Evolutionary conservation across 225 moss, liverwort and hornwort genomes (phyloP).

Genomic region (Pleurozium schreberi): DNA sequence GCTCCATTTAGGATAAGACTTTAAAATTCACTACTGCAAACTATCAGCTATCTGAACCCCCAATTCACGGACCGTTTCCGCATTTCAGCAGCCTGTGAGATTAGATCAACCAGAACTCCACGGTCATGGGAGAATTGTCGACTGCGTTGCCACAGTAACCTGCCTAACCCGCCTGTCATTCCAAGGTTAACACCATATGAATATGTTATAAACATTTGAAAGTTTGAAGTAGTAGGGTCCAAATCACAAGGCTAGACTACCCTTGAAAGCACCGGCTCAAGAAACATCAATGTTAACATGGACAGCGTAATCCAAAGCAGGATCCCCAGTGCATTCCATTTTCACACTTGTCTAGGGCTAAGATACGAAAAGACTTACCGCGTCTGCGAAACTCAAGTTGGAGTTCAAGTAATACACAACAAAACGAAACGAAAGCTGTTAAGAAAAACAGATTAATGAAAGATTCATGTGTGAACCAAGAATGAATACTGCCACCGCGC

Average conservation of each 20-base stretch:
- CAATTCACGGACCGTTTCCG: neutral
- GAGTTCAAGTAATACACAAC: neutral
- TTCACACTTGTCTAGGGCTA: neutral
- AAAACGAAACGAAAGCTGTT: neutral
- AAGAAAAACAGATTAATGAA: neutral
- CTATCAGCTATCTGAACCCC: neutral
- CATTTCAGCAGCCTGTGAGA: neutral
- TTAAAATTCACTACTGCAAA: neutral
- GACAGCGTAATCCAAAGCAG: neutral
- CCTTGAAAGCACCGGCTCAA: neutral
- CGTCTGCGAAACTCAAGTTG: neutral
- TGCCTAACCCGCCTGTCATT: neutral
- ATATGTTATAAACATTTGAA: neutral
- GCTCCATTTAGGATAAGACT: neutral
- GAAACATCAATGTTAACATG: neutral
- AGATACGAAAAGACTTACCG: neutral
- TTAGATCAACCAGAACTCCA: neutral
- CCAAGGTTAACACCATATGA: neutral
- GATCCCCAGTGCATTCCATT: neutral
- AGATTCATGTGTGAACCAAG: neutral
- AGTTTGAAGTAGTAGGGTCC: neutral
- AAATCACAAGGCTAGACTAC: neutral
- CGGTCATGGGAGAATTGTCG: neutral
- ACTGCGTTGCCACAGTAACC: neutral
- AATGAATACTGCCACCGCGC: conserved; percentile 7